Evolutionary conservation across 2,329 filamentous ascomycete species (phyloP).

Genomic region (Sarocladiaceae sp.): DNA sequence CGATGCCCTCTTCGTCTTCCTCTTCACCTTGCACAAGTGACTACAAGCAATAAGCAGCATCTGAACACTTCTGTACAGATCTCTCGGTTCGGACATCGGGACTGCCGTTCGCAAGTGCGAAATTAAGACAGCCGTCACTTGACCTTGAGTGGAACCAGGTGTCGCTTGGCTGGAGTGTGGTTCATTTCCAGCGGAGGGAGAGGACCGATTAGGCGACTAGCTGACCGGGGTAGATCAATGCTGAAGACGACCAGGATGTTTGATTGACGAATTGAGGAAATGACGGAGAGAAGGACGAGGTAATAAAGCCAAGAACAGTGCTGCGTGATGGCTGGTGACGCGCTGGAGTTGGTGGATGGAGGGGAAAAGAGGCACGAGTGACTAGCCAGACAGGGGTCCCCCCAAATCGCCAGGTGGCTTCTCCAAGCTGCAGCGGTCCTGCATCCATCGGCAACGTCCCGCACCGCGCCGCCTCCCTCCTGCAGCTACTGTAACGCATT

Average conservation of each 20-base stretch:
- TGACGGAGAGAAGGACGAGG: not conserved
- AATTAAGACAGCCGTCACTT: conserved; percentile 5
- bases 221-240: not conserved
- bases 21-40: not conserved
- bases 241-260: not conserved
- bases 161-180: not conserved
- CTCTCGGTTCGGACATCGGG: no score
- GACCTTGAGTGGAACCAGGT: not conserved
- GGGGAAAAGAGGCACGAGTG: not conserved
- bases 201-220: not conserved
- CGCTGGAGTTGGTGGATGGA: not conserved
- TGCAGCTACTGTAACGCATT: conserved; percentile 4
- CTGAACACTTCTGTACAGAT: no score
- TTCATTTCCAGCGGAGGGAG: conserved; percentile 8
- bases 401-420: conserved; percentile 8
- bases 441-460: not conserved
- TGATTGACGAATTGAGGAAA: not conserved
- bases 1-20: not conserved
- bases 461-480: not conserved
- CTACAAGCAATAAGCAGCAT: not conserved
- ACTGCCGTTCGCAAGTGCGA: not conserved
- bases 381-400: not conserved
- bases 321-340: not conserved
- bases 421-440: not conserved
- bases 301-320: not conserved